Percentiles rank a stretch among this genome's conserved stretches.
phyloP scores from a whole-genome alignment of 768 basidiomycete species.

The Sporobolomyces pararoseus region DNA sequence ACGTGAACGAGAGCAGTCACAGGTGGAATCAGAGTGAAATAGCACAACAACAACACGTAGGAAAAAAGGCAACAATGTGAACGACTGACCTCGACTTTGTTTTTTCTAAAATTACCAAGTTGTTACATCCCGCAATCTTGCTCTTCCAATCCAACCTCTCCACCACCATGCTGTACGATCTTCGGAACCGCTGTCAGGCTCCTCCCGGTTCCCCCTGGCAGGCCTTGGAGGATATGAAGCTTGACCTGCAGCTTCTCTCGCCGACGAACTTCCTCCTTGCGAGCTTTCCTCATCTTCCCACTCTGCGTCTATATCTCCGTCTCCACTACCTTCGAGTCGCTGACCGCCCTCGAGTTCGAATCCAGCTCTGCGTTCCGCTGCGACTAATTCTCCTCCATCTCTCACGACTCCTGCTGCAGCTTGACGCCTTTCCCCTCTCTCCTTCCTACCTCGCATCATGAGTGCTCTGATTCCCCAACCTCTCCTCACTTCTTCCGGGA shows the following conservation, averaged over 20 bases:
- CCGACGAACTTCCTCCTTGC: neutral
- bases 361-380: conserved; percentile 29
- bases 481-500: conserved; percentile 36
- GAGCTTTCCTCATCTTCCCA: conserved; percentile 8
- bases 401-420: conserved; percentile 9
- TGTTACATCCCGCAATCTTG: conserved; percentile 12
- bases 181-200: neutral
- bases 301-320: neutral
- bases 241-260: neutral
- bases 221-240: conserved; percentile 1
- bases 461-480: conserved; percentile 37
- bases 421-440: conserved; percentile 34
- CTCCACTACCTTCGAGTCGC: conserved; percentile 16
- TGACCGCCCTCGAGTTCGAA: conserved; percentile 32
- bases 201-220: neutral
- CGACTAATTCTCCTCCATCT: conserved; percentile 23
- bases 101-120: no score
- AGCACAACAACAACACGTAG: no score
- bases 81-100: no score
- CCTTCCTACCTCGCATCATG: conserved; percentile 34
- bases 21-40: no score
- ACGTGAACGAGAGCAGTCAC: no score
- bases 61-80: no score
- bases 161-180: conserved; percentile 15
- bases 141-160: conserved; percentile 13